A percentile compares a stretch with the other conserved stretches of the same genome.
These are phyloP conservation scores for Chlamydomonas reinhardtii DNA, from an alignment of 163 green algal genomes.

Conservation along the genomic window DNA sequence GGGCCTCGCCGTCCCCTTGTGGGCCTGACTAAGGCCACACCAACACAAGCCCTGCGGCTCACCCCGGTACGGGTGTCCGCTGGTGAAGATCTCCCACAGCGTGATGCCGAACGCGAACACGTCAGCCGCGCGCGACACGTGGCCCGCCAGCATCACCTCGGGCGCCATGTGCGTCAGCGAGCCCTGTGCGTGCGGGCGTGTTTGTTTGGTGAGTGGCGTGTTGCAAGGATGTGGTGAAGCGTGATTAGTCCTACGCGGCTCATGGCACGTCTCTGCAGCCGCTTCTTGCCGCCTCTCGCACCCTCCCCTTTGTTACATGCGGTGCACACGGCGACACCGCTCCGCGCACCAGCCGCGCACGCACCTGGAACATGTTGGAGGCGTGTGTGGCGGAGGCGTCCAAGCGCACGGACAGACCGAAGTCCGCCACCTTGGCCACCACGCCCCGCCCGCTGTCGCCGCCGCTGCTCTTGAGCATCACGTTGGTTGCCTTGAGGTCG, in stretches of 20 bases:
- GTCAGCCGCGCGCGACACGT: constrained; percentile 33
- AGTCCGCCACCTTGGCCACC: constrained; percentile 56
- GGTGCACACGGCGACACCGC: no score
- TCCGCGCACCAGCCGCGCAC: no score
- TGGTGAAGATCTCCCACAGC: constrained; percentile 55
- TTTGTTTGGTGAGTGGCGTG: no score
- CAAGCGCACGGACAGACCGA: constrained; percentile 47
- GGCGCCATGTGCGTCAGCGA: constrained; percentile 55
- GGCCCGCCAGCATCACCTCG: constrained; percentile 49
- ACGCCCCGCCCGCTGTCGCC: constrained; percentile 29
- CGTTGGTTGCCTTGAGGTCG: constrained; percentile 55
- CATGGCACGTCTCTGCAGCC: no score
- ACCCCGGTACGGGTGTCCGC: constrained; percentile 49
- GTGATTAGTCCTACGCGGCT: no score
- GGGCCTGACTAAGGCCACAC: no score
- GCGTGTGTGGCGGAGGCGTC: constrained; percentile 44
- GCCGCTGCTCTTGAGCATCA: constrained; percentile 46
- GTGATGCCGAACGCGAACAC: constrained; percentile 51
- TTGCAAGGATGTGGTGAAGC: no score
- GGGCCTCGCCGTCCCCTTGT: no score
- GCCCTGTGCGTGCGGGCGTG: neutral
- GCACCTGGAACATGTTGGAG: constrained; percentile 34
- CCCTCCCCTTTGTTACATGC: no score
- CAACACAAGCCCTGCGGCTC: neutral
- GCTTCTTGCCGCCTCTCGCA: no score